phyloP scores from a whole-genome alignment of 352 stramenopile species.

The Globisporangium spiculum region DNA sequence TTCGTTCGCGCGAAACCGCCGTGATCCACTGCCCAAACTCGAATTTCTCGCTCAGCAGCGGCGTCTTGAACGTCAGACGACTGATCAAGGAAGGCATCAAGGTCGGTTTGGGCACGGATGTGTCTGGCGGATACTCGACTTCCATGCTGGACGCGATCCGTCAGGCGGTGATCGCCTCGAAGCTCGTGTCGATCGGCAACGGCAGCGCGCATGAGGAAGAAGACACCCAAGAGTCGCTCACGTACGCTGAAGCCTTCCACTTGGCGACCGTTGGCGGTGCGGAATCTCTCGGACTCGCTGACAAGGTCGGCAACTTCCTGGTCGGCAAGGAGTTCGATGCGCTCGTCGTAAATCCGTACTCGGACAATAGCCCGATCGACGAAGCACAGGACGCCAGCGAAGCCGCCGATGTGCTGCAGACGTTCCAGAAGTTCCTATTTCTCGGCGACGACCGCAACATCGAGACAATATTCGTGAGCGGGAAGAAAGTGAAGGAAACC shows the following conservation, averaged over 20 bases:
- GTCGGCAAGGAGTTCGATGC: constrained; percentile 91
- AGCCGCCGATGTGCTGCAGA: constrained; percentile 46
- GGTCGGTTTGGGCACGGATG: constrained; percentile 93
- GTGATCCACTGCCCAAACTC: constrained; percentile 95
- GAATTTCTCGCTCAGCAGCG: constrained; percentile 93
- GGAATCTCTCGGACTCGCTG: constrained; percentile 66
- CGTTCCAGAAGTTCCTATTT: constrained; percentile 92
- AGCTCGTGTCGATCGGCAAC: constrained; percentile 70
- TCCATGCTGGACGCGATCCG: constrained; percentile 93
- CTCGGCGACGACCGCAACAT: constrained; percentile 91
- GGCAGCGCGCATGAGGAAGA: constrained; percentile 44
- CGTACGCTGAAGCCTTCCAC: constrained; percentile 86
- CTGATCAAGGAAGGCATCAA: constrained; percentile 77
- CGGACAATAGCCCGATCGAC: constrained; percentile 64
- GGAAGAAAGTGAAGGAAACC: constrained; percentile 46
- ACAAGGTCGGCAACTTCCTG: constrained; percentile 88
- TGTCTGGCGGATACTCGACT: constrained; percentile 92
- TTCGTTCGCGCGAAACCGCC: constrained; percentile 56
- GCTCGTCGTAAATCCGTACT: constrained; percentile 75
- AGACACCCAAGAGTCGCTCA: constrained; percentile 33
- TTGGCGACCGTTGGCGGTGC: constrained; percentile 89
- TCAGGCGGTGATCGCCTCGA: constrained; percentile 89
- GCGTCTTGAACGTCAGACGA: constrained; percentile 79
- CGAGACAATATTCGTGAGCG: constrained; percentile 77
- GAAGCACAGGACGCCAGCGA: constrained; percentile 41